These are phyloP conservation scores for Cladosporium colombiae DNA, from an alignment of 2,329 filamentous ascomycete species.

Conservation along the genomic window DNA sequence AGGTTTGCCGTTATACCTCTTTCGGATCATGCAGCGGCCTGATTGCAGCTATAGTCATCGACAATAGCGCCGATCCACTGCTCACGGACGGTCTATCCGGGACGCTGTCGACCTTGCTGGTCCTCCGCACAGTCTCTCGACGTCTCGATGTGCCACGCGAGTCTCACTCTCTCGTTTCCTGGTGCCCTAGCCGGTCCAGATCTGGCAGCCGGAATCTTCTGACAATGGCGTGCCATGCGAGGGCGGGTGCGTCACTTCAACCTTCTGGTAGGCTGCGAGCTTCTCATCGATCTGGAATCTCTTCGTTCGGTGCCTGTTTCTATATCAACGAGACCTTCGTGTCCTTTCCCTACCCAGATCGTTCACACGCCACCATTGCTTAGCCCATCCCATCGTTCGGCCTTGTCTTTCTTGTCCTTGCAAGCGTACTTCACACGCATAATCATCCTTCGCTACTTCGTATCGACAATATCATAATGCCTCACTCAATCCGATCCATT, in stretches of 20 bases:
- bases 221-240: constrained; percentile 16
- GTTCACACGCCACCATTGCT: constrained; percentile 16
- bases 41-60: constrained; percentile 14
- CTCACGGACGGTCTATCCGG: constrained; percentile 11
- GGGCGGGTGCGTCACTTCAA: constrained; percentile 11
- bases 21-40: constrained; percentile 8
- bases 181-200: constrained; percentile 18
- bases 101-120: background rate
- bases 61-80: background rate
- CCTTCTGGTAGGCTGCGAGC: constrained; percentile 8
- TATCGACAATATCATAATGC: constrained; percentile 11
- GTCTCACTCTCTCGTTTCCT: background rate
- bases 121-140: constrained; percentile 9
- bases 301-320: background rate
- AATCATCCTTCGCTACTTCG: background rate
- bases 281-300: constrained; percentile 12
- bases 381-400: constrained; percentile 7
- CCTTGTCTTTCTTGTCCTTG: constrained; percentile 2
- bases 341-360: constrained; percentile 10
- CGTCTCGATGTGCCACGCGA: constrained; percentile 16
- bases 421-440: background rate
- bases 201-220: constrained; percentile 10
- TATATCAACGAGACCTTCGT: constrained; percentile 16
- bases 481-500: constrained; percentile 20
- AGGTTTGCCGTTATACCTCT: constrained; percentile 1